Conservation (phyloP, 2,329 filamentous ascomycete genomes). For the Curvularia sp. region DNA sequence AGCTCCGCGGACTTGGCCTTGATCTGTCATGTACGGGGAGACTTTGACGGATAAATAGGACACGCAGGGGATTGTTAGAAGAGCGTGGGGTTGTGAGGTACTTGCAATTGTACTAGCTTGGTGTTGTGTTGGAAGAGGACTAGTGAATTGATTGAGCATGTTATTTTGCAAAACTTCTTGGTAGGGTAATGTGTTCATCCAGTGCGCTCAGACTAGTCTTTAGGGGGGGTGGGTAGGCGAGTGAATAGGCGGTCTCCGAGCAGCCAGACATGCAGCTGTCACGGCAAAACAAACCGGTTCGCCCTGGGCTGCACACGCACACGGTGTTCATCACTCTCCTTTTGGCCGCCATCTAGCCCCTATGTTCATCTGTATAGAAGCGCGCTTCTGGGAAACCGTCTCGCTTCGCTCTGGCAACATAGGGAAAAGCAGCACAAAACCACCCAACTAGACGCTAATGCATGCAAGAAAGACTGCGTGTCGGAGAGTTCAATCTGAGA, state of each 20-base stretch:
- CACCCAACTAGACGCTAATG: conserved; percentile 23
- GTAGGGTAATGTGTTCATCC: background rate
- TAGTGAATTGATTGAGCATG: background rate
- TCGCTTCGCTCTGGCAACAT: conserved; percentile 12
- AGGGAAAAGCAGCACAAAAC: conserved; percentile 9
- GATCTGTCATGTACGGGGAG: conserved; percentile 4
- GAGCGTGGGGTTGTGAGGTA: background rate
- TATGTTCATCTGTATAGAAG: conserved; percentile 1
- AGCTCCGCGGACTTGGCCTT: conserved; percentile 6
- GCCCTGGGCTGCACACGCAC: background rate
- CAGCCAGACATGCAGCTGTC: background rate
- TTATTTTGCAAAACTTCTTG: background rate
- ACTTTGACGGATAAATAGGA: conserved; percentile 4
- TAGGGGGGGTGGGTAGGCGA: background rate
- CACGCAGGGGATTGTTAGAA: background rate
- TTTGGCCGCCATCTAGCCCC: background rate
- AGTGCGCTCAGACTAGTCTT: background rate
- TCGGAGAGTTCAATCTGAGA: background rate
- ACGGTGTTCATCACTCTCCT: background rate
- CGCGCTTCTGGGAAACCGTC: background rate
- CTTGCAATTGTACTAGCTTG: background rate
- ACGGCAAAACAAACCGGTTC: background rate
- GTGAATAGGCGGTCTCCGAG: background rate
- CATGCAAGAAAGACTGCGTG: conserved; percentile 8
- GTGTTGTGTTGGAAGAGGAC: background rate